Percentiles rank a stretch among this genome's conserved stretches.
Evolutionary conservation across 345 rosid species (phyloP).

Genomic region (Raphanus sativus): DNA sequence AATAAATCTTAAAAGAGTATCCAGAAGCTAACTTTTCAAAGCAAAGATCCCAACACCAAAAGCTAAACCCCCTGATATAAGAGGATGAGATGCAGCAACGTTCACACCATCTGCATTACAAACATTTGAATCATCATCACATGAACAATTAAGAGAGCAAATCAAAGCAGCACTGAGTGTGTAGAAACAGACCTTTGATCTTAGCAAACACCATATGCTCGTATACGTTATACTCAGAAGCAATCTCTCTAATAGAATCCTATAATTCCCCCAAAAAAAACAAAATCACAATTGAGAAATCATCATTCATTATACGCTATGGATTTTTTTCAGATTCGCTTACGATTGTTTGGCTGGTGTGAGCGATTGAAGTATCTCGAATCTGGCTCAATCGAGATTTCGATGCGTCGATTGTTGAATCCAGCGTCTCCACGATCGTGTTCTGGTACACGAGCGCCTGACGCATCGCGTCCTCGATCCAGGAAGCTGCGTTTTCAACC

Average conservation of each 20-base stretch:
- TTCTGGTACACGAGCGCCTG: slow-evolving; percentile 63
- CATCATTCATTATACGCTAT: neutral
- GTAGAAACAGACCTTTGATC: slow-evolving; percentile 57
- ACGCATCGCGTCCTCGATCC: slow-evolving; percentile 70
- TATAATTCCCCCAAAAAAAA: slow-evolving; percentile 26
- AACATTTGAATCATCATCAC: neutral
- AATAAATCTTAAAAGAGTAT: neutral
- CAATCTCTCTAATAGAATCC: slow-evolving; percentile 59
- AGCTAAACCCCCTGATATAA: slow-evolving; percentile 52
- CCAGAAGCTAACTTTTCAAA: slow-evolving; percentile 48
- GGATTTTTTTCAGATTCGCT: slow-evolving; percentile 14
- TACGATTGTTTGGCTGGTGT: slow-evolving; percentile 61
- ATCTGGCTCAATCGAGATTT: slow-evolving; percentile 62
- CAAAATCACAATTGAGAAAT: neutral
- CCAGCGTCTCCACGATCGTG: slow-evolving; percentile 46
- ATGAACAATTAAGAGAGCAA: neutral
- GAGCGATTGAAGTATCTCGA: slow-evolving; percentile 61
- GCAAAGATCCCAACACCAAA: slow-evolving; percentile 58
- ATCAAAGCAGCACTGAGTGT: neutral
- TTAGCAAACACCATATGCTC: slow-evolving; percentile 58
- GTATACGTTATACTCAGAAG: slow-evolving; percentile 54
- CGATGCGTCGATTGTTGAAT: slow-evolving; percentile 48
- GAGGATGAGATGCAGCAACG: slow-evolving; percentile 64
- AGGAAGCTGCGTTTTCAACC: slow-evolving; percentile 53
- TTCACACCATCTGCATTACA: slow-evolving; percentile 59